These are phyloP conservation scores for Eucalyptus fibrosa DNA, from an alignment of 345 rosid species.

Conservation along the genomic window DNA sequence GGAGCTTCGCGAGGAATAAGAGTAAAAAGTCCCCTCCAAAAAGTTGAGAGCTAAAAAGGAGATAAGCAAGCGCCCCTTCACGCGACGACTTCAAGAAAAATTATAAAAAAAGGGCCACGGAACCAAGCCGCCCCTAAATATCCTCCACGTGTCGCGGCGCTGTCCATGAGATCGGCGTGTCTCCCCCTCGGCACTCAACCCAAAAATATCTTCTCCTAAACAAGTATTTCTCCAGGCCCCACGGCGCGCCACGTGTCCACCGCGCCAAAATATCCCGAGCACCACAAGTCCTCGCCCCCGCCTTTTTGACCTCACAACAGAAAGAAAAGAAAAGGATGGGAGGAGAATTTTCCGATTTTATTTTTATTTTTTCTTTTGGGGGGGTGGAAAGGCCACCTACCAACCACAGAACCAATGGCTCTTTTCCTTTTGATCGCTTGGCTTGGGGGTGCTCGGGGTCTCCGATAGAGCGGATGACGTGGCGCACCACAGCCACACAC, in stretches of 20 bases:
- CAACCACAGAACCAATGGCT: background rate
- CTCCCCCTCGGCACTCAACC: background rate
- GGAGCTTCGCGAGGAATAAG: background rate
- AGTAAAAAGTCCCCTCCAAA: background rate
- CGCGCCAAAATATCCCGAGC: background rate
- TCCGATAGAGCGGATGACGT: constrained; percentile 19
- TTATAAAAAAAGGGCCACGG: background rate
- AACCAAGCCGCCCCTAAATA: background rate
- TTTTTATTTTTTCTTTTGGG: background rate
- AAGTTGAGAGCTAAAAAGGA: background rate
- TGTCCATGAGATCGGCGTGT: background rate
- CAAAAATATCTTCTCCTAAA: constrained; percentile 2
- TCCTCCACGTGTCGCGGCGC: constrained; percentile 2
- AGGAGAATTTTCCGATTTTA: background rate
- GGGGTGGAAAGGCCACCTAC: background rate
- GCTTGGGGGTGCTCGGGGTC: background rate
- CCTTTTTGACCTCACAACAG: background rate
- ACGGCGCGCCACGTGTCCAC: background rate
- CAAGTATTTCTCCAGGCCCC: background rate
- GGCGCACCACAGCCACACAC: constrained; percentile 34
- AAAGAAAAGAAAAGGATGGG: background rate
- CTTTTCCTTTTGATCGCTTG: background rate
- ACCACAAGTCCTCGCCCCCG: background rate
- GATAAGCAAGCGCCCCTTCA: background rate
- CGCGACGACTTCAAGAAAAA: background rate